Evolutionary conservation across 257 asterid species (phyloP).

Genomic region (Leptodermis oblonga): DNA sequence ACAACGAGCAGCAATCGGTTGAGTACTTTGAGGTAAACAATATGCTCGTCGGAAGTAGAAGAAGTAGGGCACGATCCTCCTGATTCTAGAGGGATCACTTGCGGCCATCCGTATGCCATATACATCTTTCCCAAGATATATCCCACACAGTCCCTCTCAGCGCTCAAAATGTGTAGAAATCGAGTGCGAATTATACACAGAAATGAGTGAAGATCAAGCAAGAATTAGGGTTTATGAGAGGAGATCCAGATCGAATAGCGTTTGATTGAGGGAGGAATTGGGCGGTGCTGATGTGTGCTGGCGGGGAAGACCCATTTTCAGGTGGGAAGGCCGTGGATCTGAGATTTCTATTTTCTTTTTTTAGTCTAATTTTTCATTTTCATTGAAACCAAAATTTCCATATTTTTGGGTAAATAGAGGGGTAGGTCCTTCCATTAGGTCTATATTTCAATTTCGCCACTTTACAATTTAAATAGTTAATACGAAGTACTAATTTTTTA

Average conservation of each 20-base stretch:
- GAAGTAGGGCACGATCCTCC: slow-evolving; percentile 53
- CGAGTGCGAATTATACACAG: background rate
- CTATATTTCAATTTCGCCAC: background rate
- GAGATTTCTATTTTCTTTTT: background rate
- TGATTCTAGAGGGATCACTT: slow-evolving; percentile 86
- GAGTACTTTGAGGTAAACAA: slow-evolving; percentile 71
- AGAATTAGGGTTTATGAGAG: slow-evolving; percentile 15
- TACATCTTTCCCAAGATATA: slow-evolving; percentile 57
- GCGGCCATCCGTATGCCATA: slow-evolving; percentile 99
- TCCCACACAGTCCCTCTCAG: background rate
- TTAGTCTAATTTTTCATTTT: background rate
- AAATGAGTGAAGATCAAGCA: background rate
- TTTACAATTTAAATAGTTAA: too few relatives aligned
- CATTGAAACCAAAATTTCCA: background rate
- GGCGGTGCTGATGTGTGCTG: background rate
- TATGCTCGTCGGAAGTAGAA: slow-evolving; percentile 58
- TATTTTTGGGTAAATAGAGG: background rate
- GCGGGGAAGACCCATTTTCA: background rate
- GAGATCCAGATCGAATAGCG: slow-evolving; percentile 9
- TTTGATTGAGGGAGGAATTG: background rate
- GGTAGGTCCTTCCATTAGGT: background rate
- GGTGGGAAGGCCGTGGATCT: slow-evolving; percentile 15
- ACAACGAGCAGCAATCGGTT: slow-evolving; percentile 83
- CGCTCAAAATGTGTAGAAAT: background rate
- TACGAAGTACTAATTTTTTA: too few relatives aligned